A percentile compares a stretch with the other conserved stretches of the same genome.
phyloP scores from a whole-genome alignment of 257 asterid species.

The Solanum rostratum region DNA sequence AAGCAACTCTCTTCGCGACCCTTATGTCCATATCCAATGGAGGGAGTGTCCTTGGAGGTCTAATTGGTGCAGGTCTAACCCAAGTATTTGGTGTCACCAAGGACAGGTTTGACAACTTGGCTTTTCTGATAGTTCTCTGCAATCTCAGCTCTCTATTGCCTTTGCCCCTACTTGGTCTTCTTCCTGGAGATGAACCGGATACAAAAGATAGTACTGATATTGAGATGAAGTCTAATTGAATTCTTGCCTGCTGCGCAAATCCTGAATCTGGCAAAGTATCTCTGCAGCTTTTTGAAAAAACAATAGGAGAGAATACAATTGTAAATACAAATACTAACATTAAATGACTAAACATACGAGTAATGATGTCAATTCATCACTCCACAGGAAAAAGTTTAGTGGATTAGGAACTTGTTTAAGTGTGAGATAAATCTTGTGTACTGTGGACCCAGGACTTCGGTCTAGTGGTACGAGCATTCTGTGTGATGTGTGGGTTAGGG shows the following conservation, averaged over 20 bases:
- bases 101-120: slow-evolving; percentile 68
- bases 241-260: background rate
- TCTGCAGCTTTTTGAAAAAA: background rate
- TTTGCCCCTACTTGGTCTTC: slow-evolving; percentile 81
- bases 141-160: slow-evolving; percentile 88
- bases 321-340: slow-evolving; percentile 10
- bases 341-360: background rate
- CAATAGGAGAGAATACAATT: background rate
- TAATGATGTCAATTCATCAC: background rate
- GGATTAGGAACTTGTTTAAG: background rate
- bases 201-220: slow-evolving; percentile 32
- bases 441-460: background rate
- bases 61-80: slow-evolving; percentile 90
- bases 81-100: slow-evolving; percentile 74
- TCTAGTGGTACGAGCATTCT: background rate
- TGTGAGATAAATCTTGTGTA: background rate
- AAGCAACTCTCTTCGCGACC: slow-evolving; percentile 94
- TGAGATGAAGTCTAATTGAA: slow-evolving; percentile 74
- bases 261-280: background rate
- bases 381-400: background rate
- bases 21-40: slow-evolving; percentile 92
- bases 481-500: background rate
- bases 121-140: slow-evolving; percentile 73
- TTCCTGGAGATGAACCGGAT: slow-evolving; percentile 51
- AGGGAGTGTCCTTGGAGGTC: slow-evolving; percentile 86